A percentile compares a stretch with the other conserved stretches of the same genome.
phyloP scores from a whole-genome alignment of 2,329 filamentous ascomycete species.

The Dothiorella sarmentorum region DNA sequence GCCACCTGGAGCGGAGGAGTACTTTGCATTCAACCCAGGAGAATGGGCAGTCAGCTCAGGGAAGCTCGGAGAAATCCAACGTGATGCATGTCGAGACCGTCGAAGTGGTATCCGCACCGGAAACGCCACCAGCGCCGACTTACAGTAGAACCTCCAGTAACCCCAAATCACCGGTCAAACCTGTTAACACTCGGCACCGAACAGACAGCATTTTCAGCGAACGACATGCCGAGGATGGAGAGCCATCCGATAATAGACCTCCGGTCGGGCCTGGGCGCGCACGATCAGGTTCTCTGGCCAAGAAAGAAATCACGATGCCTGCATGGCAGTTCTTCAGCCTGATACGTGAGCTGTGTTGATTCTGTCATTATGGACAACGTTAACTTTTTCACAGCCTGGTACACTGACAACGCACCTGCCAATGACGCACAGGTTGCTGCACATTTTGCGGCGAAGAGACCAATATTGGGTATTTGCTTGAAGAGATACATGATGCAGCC shows the following conservation, averaged over 20 bases:
- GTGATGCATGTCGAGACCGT: conserved; percentile 43
- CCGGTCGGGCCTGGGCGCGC: conserved; percentile 38
- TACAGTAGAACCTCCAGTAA: conserved; percentile 22
- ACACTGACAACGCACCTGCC: conserved; percentile 63
- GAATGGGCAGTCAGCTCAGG: not conserved
- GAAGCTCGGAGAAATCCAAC: conserved; percentile 5
- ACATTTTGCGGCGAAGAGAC: conserved; percentile 77
- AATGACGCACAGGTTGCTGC: conserved; percentile 79
- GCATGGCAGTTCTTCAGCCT: conserved; percentile 97
- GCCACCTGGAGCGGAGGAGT: conserved; percentile 63
- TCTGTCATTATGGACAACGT: not conserved
- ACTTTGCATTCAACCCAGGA: conserved; percentile 51
- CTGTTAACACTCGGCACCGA: conserved; percentile 37
- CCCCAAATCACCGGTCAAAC: conserved; percentile 30
- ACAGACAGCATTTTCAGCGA: conserved; percentile 51
- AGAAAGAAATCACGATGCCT: conserved; percentile 88
- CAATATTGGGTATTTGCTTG: conserved; percentile 86
- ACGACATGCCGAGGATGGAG: conserved; percentile 34
- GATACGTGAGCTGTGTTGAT: conserved; percentile 62
- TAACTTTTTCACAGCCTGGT: conserved; percentile 64
- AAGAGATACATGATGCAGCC: conserved; percentile 81
- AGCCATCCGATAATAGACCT: conserved; percentile 44
- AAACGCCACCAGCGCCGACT: conserved; percentile 35
- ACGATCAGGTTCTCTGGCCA: conserved; percentile 41
- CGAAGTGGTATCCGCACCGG: conserved; percentile 34